Conservation (phyloP, 176 grass and related monocot species). For the Alopecurus myosuroides region DNA sequence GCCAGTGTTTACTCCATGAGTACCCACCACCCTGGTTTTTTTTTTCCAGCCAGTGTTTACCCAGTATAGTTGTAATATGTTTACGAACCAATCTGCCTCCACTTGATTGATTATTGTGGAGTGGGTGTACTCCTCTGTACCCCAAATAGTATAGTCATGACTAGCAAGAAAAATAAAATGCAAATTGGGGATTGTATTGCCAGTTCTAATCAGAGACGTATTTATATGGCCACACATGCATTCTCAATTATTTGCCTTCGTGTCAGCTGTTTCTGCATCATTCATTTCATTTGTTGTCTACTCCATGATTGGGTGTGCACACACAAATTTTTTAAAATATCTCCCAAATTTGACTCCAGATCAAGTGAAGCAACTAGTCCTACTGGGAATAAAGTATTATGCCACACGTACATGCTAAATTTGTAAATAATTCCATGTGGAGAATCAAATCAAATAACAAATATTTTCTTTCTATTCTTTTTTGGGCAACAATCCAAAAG, state of each 20-base stretch:
- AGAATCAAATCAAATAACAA: neutral
- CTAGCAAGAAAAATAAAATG: neutral
- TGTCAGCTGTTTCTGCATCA: neutral
- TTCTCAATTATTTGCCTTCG: conserved; percentile 19
- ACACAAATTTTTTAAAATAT: neutral
- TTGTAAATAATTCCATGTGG: neutral
- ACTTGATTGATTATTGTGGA: neutral
- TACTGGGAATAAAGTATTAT: neutral
- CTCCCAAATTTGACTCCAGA: neutral
- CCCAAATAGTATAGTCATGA: neutral
- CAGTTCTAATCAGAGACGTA: neutral
- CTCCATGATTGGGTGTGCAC: conserved; percentile 15
- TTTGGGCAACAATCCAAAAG: neutral
- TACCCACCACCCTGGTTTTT: too few relatives aligned
- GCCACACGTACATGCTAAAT: neutral
- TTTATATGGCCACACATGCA: conserved; percentile 8
- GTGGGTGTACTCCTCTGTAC: neutral
- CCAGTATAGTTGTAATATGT: too few relatives aligned
- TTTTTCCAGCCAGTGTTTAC: too few relatives aligned
- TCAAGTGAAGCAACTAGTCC: neutral
- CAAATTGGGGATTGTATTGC: neutral
- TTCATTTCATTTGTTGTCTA: neutral
- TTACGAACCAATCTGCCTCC: neutral
- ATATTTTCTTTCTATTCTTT: neutral
- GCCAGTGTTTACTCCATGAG: neutral